Conservation (phyloP, 1,139 yeast species). For the Suhomyces bribrorum region DNA sequence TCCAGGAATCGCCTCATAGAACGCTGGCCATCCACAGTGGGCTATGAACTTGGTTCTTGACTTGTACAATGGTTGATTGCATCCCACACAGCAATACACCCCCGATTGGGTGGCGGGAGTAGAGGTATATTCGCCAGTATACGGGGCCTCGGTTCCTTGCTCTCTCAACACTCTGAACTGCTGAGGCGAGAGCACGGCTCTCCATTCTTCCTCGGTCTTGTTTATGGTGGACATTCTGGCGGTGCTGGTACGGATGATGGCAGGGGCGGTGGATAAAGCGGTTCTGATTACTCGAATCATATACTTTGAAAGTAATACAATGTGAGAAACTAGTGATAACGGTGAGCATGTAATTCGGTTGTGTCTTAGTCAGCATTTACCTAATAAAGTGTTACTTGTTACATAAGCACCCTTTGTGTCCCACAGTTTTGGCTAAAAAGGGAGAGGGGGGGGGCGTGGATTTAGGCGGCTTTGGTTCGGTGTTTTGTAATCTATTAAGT, state of each 20-base stretch:
- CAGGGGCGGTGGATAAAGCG: not conserved
- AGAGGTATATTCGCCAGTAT: conserved; percentile 67
- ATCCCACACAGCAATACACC: conserved; percentile 80
- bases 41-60: conserved; percentile 82
- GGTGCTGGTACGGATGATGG: not conserved
- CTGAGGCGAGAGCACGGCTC: conserved; percentile 69
- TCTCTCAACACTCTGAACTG: conserved; percentile 80
- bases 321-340: not conserved
- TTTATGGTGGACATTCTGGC: conserved; percentile 13
- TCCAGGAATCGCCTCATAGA: conserved; percentile 85
- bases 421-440: too few species aligned
- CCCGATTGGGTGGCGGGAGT: conserved; percentile 53
- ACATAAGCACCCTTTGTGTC: too few species aligned
- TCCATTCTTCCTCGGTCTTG: conserved; percentile 74
- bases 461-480: too few species aligned
- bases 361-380: too few species aligned
- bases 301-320: not conserved
- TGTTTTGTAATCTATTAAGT: not conserved
- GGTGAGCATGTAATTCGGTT: too few species aligned
- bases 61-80: conserved; percentile 74
- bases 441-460: too few species aligned
- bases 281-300: conserved; percentile 1
- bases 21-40: conserved; percentile 98
- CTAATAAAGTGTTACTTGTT: too few species aligned
- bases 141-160: conserved; percentile 83